A percentile compares a stretch with the other conserved stretches of the same genome.
Conservation (phyloP, 805 yeast species). For the Priceomyces fermenticarens region DNA sequence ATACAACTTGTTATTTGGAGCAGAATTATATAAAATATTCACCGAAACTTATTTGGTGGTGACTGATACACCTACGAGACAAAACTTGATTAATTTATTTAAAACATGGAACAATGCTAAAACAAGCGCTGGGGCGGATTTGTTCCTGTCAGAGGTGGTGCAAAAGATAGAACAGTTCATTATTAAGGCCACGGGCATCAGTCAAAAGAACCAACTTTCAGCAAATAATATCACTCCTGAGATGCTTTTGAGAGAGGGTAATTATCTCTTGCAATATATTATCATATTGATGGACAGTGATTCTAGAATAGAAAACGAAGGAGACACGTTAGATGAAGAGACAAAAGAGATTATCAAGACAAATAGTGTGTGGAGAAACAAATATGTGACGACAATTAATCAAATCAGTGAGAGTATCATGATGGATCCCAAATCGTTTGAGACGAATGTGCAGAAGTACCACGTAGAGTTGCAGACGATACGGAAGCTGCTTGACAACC, state of each 20-base stretch:
- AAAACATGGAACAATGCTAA: constrained; percentile 38
- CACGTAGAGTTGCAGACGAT: constrained; percentile 12
- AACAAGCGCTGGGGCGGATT: constrained; percentile 31
- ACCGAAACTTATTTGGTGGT: constrained; percentile 39
- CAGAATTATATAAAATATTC: constrained; percentile 31
- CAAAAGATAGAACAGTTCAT: constrained; percentile 36
- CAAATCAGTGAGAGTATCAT: constrained; percentile 28
- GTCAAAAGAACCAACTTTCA: constrained; percentile 7
- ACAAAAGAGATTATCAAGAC: constrained; percentile 7
- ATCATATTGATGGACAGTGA: constrained; percentile 26
- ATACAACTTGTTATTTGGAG: constrained; percentile 36
- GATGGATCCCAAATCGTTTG: constrained; percentile 22
- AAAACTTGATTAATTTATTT: constrained; percentile 37
- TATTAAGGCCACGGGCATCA: constrained; percentile 33
- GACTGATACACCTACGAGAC: constrained; percentile 38
- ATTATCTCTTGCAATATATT: constrained; percentile 32
- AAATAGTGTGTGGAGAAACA: constrained; percentile 22
- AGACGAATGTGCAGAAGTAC: constrained; percentile 18
- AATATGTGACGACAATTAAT: constrained; percentile 28
- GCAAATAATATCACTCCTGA: constrained; percentile 24
- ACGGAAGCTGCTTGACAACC: constrained; percentile 9
- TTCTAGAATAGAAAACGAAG: constrained; percentile 12
- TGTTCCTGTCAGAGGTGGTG: constrained; percentile 29
- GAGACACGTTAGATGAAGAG: constrained; percentile 1
- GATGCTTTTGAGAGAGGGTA: constrained; percentile 33